Conservation (phyloP, 352 stramenopile genomes). For the Phytophthora idaei region DNA sequence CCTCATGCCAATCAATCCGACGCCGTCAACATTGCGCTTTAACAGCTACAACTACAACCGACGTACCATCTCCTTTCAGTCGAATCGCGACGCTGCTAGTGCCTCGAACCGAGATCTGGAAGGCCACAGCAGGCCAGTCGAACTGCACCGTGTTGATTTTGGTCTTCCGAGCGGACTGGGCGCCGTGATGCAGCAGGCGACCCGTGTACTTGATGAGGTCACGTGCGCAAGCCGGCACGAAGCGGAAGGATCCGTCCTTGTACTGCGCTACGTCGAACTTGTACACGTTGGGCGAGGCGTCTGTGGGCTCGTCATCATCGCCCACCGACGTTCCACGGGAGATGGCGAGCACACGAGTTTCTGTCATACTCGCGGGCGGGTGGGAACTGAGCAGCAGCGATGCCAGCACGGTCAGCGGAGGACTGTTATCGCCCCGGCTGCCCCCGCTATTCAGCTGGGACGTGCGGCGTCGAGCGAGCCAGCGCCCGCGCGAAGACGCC, state of each 20-base stretch:
- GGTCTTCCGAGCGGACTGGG: slow-evolving; percentile 58
- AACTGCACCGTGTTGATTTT: slow-evolving; percentile 91
- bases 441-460: slow-evolving; percentile 20
- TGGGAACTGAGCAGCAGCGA: slow-evolving; percentile 33
- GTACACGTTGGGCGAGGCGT: slow-evolving; percentile 54
- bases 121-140: slow-evolving; percentile 77
- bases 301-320: slow-evolving; percentile 37
- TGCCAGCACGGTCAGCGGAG: slow-evolving; percentile 20
- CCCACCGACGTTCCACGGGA: slow-evolving; percentile 40
- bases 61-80: slow-evolving; percentile 83
- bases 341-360: slow-evolving; percentile 31
- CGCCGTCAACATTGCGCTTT: slow-evolving; percentile 10
- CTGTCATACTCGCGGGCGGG: slow-evolving; percentile 27
- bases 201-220: slow-evolving; percentile 83
- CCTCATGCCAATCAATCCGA: slow-evolving; percentile 18
- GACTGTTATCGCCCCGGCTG: slow-evolving; percentile 24
- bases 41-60: slow-evolving; percentile 5
- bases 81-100: slow-evolving; percentile 74
- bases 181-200: slow-evolving; percentile 74
- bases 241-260: slow-evolving; percentile 69
- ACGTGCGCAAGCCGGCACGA: slow-evolving; percentile 68
- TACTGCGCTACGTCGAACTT: slow-evolving; percentile 84
- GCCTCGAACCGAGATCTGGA: slow-evolving; percentile 65
- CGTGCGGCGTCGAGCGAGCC: slow-evolving; percentile 28
- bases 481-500: slow-evolving; percentile 25